Base-by-base conservation (phyloP, 768 basidiomycete genomes). In the Amanita pseudoporphyria region DNA sequence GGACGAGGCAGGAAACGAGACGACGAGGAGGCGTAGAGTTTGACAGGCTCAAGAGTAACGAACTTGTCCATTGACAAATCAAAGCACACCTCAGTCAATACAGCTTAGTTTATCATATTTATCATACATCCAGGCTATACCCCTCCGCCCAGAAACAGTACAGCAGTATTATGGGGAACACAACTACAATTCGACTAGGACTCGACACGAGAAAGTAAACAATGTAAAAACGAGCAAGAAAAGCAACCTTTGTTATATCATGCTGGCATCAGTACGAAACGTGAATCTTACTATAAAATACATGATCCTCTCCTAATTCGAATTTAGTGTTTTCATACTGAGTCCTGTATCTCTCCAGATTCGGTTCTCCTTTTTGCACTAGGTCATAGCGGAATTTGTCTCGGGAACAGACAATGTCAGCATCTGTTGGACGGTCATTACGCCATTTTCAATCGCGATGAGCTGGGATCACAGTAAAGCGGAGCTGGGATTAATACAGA, bases 401-500 rank as follows among this genome's bases (percentile, higher is more conserved):
- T 3, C 88, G 76, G 1, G 83, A 71, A 59, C 87, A 90, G 18
- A 88, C 86, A 19, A 82, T 84, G 59, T 88, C 84, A 7, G 85
- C 86, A 59, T 88, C 86, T 87, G 79, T 18, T 36, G 9, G 53
- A 24, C 21, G 26, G 26, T 40, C 9, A 10, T 37, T 13, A 31
- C 49, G 21, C 14, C 36, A 19, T 16, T 31, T 37, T 9, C 19
- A 19, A 9, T 22, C 13, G 10, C 22, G 32, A n/a, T 32, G 6
- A 32, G 31, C 16, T 6, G 9, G 21, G 55, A 54, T 81, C 57
- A 57, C 88, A 91, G 54, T 90, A 91, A 0, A 90, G 85, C 0
- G 88, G 88, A 0, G 88, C 87, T 0, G 88, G 88, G 38, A 91
- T 90, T 0, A 87, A 90, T 0, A 92, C 88, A 0, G 86, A 86